Evolutionary conservation across 768 basidiomycete genomes (phyloP).

Genomic region (Lactifluus hygrophoroides): DNA sequence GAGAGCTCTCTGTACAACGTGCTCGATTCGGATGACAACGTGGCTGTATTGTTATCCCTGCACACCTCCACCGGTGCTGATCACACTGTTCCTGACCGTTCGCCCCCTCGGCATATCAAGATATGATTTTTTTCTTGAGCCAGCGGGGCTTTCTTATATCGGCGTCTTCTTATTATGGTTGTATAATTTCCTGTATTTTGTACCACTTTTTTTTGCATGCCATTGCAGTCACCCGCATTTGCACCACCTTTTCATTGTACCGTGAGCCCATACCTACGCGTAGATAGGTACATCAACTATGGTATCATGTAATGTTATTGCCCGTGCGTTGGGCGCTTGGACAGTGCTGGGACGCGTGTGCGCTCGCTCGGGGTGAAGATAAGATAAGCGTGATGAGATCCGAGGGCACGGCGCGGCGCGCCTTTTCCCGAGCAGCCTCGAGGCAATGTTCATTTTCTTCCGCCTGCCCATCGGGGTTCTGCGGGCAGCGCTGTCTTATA

Average conservation of each 20-base stretch:
- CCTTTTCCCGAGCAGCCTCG: background rate
- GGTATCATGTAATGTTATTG: conserved; percentile 3
- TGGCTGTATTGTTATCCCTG: conserved; percentile 52
- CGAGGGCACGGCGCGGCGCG: background rate
- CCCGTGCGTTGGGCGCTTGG: background rate
- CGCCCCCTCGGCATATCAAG: conserved; percentile 32
- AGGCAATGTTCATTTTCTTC: no score
- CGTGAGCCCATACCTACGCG: background rate
- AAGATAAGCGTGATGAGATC: background rate
- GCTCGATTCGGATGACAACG: conserved; percentile 61
- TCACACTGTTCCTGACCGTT: conserved; percentile 29
- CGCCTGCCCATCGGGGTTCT: no score
- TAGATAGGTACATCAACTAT: conserved; percentile 5
- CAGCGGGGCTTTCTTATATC: background rate
- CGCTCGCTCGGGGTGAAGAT: no score
- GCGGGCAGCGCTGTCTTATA: no score
- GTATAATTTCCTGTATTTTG: conserved; percentile 7
- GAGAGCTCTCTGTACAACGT: conserved; percentile 64
- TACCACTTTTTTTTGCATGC: conserved; percentile 8
- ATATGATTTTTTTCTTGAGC: conserved; percentile 24
- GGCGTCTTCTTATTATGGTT: background rate
- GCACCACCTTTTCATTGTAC: conserved; percentile 9
- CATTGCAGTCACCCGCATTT: conserved; percentile 13
- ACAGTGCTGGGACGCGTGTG: no score
- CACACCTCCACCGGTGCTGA: conserved; percentile 32